Evolutionary conservation across 106 monocot species (phyloP).

Genomic region (Phalaenopsis equestris): DNA sequence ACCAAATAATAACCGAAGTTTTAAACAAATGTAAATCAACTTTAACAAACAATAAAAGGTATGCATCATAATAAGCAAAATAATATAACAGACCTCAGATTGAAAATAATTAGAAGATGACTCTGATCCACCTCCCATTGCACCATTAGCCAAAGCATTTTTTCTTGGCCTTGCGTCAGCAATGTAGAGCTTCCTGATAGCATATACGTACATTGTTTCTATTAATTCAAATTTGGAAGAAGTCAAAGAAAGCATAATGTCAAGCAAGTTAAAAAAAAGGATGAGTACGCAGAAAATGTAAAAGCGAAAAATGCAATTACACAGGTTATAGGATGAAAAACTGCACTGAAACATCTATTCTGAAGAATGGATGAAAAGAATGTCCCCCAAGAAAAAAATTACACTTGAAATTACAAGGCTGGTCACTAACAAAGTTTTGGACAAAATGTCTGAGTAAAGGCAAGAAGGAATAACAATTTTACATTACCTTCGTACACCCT

Average conservation of each 20-base stretch:
- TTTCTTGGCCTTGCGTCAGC: constrained; percentile 95
- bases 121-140: constrained; percentile 97
- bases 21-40: neutral
- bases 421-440: neutral
- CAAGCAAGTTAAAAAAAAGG: neutral
- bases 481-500: constrained; percentile 38
- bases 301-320: neutral
- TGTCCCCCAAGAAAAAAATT: neutral
- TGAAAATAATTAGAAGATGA: constrained; percentile 94
- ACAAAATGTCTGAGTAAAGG: neutral
- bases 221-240: neutral
- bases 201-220: constrained; percentile 4
- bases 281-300: neutral
- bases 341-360: neutral
- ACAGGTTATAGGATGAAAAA: neutral
- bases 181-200: constrained; percentile 89
- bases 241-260: constrained; percentile 1
- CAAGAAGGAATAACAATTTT: neutral
- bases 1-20: neutral
- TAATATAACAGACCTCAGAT: constrained; percentile 58
- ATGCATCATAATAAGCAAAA: neutral
- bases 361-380: neutral
- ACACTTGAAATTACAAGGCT: neutral
- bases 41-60: neutral
- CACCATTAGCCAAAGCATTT: constrained; percentile 95